Evolutionary conservation across 306 rosid genomes (phyloP).

Genomic region (Cucumis hystrix): DNA sequence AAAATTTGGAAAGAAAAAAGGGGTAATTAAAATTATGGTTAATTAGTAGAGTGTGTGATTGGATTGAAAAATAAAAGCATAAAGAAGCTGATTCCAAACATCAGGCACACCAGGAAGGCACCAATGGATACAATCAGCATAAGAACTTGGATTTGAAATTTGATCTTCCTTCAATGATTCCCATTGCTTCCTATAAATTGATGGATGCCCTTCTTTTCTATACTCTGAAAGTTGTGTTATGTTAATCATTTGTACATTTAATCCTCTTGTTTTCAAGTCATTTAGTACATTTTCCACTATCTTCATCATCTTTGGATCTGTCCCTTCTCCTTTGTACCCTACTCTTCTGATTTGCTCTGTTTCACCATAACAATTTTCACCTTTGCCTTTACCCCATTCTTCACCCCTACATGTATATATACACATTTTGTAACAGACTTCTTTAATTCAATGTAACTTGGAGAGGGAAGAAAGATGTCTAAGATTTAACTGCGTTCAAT

Average conservation of each 20-base stretch:
- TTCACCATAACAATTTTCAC: constrained; percentile 58
- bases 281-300: constrained; percentile 40
- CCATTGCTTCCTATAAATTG: constrained; percentile 71
- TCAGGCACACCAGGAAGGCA: constrained; percentile 89
- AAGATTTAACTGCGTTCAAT: too few species aligned
- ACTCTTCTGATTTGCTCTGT: constrained; percentile 28
- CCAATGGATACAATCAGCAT: constrained; percentile 88
- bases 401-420: constrained; percentile 29
- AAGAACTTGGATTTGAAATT: constrained; percentile 40
- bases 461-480: too few species aligned
- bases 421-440: not conserved
- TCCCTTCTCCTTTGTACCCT: constrained; percentile 47
- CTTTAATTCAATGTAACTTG: too few species aligned
- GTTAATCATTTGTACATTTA: constrained; percentile 49
- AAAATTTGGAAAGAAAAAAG: not conserved
- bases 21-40: not conserved
- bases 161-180: constrained; percentile 40
- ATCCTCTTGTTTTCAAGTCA: constrained; percentile 41
- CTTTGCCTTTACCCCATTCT: constrained; percentile 52
- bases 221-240: constrained; percentile 77
- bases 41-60: too few species aligned
- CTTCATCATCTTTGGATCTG: constrained; percentile 51
- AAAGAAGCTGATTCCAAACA: constrained; percentile 81
- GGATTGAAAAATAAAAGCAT: constrained; percentile 32
- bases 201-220: constrained; percentile 80